Conservation (phyloP, 2,329 filamentous ascomycete genomes). For the Ceratocystis smalleyi region DNA sequence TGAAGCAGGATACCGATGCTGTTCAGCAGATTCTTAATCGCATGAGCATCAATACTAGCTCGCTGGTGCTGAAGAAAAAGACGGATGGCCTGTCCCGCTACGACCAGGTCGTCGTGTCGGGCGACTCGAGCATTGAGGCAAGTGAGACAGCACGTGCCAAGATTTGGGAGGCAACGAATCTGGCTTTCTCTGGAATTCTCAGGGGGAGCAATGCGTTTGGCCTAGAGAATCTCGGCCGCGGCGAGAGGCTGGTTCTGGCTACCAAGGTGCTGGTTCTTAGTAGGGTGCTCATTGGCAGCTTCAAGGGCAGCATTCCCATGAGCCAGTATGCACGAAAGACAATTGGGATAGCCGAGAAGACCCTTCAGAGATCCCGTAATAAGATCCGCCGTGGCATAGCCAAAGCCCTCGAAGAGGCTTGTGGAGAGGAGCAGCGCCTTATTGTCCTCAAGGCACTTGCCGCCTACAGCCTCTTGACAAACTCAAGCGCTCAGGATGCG, state of each 20-base stretch:
- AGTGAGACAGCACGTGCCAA: constrained; percentile 30
- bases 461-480: constrained; percentile 69
- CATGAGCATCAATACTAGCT: constrained; percentile 65
- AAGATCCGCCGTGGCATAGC: constrained; percentile 54
- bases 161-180: constrained; percentile 36
- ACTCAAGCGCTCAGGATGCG: constrained; percentile 63
- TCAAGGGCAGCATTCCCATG: constrained; percentile 34
- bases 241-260: constrained; percentile 38
- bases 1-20: constrained; percentile 62
- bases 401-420: constrained; percentile 48
- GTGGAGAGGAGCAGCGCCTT: constrained; percentile 31
- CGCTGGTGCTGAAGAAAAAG: constrained; percentile 52
- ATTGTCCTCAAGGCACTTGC: constrained; percentile 58
- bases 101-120: constrained; percentile 21
- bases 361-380: constrained; percentile 44
- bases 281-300: constrained; percentile 57
- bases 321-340: constrained; percentile 24
- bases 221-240: constrained; percentile 25
- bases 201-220: constrained; percentile 25
- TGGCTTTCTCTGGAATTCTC: constrained; percentile 35
- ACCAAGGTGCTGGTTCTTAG: constrained; percentile 64
- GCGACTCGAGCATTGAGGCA: constrained; percentile 20
- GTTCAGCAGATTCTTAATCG: constrained; percentile 56
- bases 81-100: constrained; percentile 40
- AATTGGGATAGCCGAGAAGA: constrained; percentile 48